These are phyloP conservation scores for Dryas alaskensis DNA, from an alignment of 306 rosid genomes.

Conservation along the genomic window DNA sequence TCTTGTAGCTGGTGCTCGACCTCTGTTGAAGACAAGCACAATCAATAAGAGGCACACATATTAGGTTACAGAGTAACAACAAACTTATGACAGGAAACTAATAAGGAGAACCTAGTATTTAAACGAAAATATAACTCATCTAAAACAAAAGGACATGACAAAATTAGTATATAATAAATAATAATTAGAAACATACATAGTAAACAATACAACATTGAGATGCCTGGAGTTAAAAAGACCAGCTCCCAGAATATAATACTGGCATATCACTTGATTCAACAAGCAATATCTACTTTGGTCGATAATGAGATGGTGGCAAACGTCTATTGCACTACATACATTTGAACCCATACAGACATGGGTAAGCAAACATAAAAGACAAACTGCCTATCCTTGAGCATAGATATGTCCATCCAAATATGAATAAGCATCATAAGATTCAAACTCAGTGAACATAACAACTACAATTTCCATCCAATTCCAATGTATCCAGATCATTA, in stretches of 20 bases:
- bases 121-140: background rate
- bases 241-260: background rate
- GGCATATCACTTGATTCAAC: background rate
- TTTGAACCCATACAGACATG: background rate
- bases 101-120: background rate
- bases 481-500: background rate
- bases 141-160: background rate
- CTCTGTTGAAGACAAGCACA: slow-evolving; percentile 47
- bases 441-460: background rate
- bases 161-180: background rate
- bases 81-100: background rate
- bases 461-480: background rate
- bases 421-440: background rate
- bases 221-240: background rate
- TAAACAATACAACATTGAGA: background rate
- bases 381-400: too few species aligned
- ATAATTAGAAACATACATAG: background rate
- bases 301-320: background rate
- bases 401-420: background rate
- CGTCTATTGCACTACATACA: background rate
- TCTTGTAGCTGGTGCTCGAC: slow-evolving; percentile 61
- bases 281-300: background rate
- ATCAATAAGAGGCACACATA: background rate
- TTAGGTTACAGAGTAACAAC: background rate
- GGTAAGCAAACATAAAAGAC: too few species aligned